Evolutionary conservation across 305 asterid genomes (phyloP).

Genomic region (Striga hermonthica): DNA sequence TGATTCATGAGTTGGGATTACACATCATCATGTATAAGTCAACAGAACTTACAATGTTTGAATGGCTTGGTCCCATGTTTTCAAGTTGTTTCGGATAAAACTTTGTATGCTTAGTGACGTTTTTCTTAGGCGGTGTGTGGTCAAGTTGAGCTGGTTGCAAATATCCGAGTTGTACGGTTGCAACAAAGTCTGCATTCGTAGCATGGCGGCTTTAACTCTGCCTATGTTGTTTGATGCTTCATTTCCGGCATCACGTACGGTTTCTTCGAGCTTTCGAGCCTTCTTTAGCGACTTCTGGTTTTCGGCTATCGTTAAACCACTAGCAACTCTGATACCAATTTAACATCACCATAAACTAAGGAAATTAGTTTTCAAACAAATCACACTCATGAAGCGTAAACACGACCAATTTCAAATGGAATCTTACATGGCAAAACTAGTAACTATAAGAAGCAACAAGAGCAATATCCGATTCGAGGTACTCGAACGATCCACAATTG

Average conservation of each 20-base stretch:
- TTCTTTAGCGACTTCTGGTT: slow-evolving; percentile 34
- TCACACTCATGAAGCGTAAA: too few relatives aligned
- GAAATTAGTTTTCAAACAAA: neutral
- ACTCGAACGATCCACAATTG: slow-evolving; percentile 29
- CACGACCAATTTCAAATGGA: too few relatives aligned
- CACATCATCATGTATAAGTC: neutral
- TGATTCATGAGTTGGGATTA: neutral
- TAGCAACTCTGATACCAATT: slow-evolving; percentile 35
- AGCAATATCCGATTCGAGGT: slow-evolving; percentile 33
- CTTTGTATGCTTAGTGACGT: slow-evolving; percentile 36
- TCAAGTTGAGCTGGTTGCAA: slow-evolving; percentile 36
- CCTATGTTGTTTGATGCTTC: slow-evolving; percentile 37
- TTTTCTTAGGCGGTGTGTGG: slow-evolving; percentile 38
- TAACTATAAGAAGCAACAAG: slow-evolving; percentile 41
- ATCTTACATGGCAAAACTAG: slow-evolving; percentile 48
- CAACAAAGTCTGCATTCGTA: slow-evolving; percentile 38
- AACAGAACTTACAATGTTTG: slow-evolving; percentile 35
- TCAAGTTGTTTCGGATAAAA: slow-evolving; percentile 33
- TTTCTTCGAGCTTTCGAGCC: slow-evolving; percentile 40
- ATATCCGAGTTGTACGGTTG: slow-evolving; percentile 40
- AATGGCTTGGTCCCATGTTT: slow-evolving; percentile 37
- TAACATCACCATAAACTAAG: neutral
- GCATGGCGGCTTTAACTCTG: slow-evolving; percentile 37
- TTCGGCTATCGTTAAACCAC: slow-evolving; percentile 37
- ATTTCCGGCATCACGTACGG: slow-evolving; percentile 39